phyloP scores from a whole-genome alignment of 495 filamentous ascomycete species.

The Aspergillus panamensis region DNA sequence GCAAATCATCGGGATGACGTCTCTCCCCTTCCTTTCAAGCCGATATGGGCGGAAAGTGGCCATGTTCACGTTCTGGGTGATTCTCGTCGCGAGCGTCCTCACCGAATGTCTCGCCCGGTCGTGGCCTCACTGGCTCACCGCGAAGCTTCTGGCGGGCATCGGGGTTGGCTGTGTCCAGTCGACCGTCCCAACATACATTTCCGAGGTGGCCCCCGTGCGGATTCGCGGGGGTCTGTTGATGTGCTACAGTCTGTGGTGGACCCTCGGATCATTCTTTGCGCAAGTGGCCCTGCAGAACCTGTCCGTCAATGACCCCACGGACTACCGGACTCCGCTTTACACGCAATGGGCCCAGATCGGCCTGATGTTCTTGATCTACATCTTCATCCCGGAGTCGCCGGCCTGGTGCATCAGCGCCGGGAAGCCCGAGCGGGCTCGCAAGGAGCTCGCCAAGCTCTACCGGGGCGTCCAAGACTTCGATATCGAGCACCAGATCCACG shows the following conservation, averaged over 20 bases:
- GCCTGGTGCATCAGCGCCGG: background rate
- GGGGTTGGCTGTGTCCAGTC: constrained; percentile 2
- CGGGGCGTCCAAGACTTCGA: background rate
- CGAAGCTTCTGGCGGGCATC: constrained; percentile 2
- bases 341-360: constrained; percentile 6
- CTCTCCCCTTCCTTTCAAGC: constrained; percentile 9
- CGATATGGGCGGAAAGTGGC: constrained; percentile 31
- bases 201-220: background rate
- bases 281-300: constrained; percentile 3
- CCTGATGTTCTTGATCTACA: constrained; percentile 4
- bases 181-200: background rate
- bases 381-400: background rate
- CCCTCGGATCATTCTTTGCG: background rate
- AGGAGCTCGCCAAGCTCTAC: background rate
- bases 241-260: constrained; percentile 7
- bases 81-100: constrained; percentile 27
- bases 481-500: constrained; percentile 3
- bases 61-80: constrained; percentile 31
- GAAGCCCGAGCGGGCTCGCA: background rate
- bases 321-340: background rate
- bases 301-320: background rate
- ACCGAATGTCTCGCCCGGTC: background rate
- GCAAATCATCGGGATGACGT: constrained; percentile 16
- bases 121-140: constrained; percentile 1
- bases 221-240: constrained; percentile 4